Percentiles rank a stretch among this genome's conserved stretches.
phyloP scores from a whole-genome alignment of 2,329 filamentous ascomycete genomes.

The Nakataea oryzae region DNA sequence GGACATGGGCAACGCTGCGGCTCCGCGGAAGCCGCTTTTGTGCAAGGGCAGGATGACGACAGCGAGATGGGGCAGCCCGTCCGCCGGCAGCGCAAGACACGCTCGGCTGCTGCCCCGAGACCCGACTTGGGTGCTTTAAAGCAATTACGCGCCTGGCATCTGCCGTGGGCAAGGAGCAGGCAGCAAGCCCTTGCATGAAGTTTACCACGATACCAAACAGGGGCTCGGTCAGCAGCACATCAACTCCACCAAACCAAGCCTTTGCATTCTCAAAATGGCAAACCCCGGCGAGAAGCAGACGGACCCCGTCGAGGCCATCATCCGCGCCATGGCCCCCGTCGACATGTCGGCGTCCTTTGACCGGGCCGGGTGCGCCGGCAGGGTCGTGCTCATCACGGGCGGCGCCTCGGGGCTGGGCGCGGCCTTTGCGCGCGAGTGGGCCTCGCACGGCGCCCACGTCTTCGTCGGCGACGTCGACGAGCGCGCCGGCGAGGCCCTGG shows the following conservation, averaged over 20 bases:
- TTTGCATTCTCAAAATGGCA: neutral
- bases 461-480: constrained; percentile 54
- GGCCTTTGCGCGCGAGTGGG: constrained; percentile 41
- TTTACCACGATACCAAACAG: neutral
- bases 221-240: neutral
- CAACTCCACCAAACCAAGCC: neutral
- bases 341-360: constrained; percentile 34
- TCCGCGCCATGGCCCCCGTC: constrained; percentile 21
- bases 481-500: constrained; percentile 40
- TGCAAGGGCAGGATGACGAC: neutral
- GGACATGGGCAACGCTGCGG: neutral
- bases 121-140: neutral
- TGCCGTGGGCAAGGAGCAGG: neutral
- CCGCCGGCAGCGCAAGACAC: neutral
- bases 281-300: neutral
- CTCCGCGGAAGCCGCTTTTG: neutral
- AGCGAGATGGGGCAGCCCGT: neutral
- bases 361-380: constrained; percentile 32
- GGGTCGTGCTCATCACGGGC: constrained; percentile 52
- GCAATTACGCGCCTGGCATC: neutral
- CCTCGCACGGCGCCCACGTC: constrained; percentile 43
- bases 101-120: neutral
- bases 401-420: constrained; percentile 51
- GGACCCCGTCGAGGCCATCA: constrained; percentile 1
- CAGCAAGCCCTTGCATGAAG: neutral